Conservation (phyloP, 257 asterid species). For the Striga asiatica region DNA sequence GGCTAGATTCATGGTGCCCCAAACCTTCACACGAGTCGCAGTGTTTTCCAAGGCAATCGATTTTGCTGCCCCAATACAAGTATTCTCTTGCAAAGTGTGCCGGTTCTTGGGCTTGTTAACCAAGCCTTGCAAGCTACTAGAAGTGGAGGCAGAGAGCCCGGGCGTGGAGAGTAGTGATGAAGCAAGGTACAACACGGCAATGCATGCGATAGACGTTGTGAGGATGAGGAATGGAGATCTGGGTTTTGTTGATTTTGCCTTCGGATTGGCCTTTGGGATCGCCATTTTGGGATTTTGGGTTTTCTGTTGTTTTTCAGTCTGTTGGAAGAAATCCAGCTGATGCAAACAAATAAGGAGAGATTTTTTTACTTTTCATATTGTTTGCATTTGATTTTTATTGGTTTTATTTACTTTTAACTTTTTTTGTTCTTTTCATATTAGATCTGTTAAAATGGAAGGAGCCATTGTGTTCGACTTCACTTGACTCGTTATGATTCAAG, state of each 20-base stretch:
- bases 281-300: too few relatives aligned
- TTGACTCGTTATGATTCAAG: too few relatives aligned
- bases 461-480: too few relatives aligned
- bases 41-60: slow-evolving; percentile 98
- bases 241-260: slow-evolving; percentile 43
- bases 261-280: slow-evolving; percentile 48
- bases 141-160: slow-evolving; percentile 29
- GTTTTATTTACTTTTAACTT: too few relatives aligned
- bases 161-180: slow-evolving; percentile 38
- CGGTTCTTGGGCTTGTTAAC: slow-evolving; percentile 16
- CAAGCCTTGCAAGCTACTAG: slow-evolving; percentile 19
- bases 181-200: slow-evolving; percentile 46
- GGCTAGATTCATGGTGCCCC: slow-evolving; percentile 99
- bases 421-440: too few relatives aligned
- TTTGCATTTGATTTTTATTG: too few relatives aligned
- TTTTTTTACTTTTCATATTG: too few relatives aligned
- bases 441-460: too few relatives aligned
- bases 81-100: slow-evolving; percentile 46
- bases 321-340: too few relatives aligned
- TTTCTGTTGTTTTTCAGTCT: too few relatives aligned
- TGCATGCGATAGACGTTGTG: slow-evolving; percentile 32
- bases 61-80: slow-evolving; percentile 78
- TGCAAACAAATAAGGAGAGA: too few relatives aligned
- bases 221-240: slow-evolving; percentile 54
- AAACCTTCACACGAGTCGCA: slow-evolving; percentile 85